These are phyloP conservation scores for Talinum fruticosum DNA, from an alignment of 148 eudicot genomes.

Conservation along the genomic window DNA sequence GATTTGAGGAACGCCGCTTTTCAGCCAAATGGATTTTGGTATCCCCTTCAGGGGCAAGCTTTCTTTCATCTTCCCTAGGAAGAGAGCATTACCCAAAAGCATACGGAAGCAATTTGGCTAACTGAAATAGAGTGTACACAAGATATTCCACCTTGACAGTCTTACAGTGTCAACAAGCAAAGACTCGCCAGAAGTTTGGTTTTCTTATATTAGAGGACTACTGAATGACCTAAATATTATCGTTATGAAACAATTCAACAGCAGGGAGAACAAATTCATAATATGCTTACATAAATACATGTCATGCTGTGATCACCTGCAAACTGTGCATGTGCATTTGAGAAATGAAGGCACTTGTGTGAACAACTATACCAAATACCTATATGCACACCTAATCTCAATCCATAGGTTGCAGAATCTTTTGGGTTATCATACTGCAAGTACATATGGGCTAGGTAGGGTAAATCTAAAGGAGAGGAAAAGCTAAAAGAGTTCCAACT, in stretches of 20 bases:
- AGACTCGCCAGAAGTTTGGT: background rate
- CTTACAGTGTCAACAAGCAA: background rate
- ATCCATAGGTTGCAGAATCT: background rate
- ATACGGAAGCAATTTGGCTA: too few relatives aligned
- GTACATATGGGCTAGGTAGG: background rate
- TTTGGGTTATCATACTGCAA: background rate
- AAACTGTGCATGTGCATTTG: background rate
- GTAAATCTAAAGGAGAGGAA: background rate
- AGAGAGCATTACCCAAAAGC: background rate
- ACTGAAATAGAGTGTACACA: too few relatives aligned
- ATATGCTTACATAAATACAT: background rate
- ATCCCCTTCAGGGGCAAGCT: background rate
- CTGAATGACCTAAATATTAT: background rate
- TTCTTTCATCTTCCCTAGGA: background rate
- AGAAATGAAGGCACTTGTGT: background rate
- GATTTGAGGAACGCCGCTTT: too few relatives aligned
- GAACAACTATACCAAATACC: background rate
- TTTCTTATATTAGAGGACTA: background rate
- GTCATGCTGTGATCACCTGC: background rate
- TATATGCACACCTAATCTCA: background rate
- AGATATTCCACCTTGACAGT: background rate
- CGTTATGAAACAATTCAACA: background rate
- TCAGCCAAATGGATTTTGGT: too few relatives aligned
- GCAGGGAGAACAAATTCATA: background rate
- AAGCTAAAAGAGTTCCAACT: background rate